These are phyloP conservation scores for Thraustotheca clavata DNA, from an alignment of 352 stramenopile genomes.

Conservation along the genomic window DNA sequence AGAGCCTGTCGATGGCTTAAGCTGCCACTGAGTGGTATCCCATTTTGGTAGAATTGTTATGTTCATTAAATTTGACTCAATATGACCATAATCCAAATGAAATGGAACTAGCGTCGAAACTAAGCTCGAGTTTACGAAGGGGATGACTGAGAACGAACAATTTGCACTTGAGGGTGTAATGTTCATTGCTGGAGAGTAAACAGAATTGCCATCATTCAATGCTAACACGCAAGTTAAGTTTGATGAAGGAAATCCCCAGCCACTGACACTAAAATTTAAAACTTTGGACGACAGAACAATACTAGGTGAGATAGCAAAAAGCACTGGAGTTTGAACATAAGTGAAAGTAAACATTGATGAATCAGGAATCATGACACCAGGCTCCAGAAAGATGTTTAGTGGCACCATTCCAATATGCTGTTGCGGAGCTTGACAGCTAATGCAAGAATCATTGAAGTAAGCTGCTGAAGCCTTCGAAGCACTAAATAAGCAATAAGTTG, in stretches of 20 bases:
- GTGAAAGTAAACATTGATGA: not conserved
- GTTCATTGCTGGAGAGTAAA: not conserved
- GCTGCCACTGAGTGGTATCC: not conserved
- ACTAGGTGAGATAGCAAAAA: not conserved
- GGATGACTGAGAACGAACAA: not conserved
- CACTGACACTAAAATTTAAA: not conserved
- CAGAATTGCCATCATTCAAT: no score
- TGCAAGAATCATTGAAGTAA: not conserved
- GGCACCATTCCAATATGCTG: not conserved
- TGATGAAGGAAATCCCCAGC: not conserved
- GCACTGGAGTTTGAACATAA: not conserved
- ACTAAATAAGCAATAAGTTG: not conserved
- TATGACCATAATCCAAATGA: not conserved
- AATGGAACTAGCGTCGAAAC: not conserved
- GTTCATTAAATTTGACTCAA: not conserved
- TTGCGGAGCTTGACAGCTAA: not conserved
- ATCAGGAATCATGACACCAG: not conserved
- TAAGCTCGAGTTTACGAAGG: not conserved
- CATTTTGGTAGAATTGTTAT: not conserved
- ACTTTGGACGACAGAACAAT: not conserved
- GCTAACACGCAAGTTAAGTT: no score
- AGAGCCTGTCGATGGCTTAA: slow-evolving; percentile 10
- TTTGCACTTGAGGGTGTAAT: not conserved
- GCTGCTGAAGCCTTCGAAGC: not conserved
- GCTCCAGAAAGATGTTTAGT: not conserved